Base-by-base conservation (phyloP, 2,329 filamentous ascomycete genomes). In the Beauveria rudraprayagi region DNA sequence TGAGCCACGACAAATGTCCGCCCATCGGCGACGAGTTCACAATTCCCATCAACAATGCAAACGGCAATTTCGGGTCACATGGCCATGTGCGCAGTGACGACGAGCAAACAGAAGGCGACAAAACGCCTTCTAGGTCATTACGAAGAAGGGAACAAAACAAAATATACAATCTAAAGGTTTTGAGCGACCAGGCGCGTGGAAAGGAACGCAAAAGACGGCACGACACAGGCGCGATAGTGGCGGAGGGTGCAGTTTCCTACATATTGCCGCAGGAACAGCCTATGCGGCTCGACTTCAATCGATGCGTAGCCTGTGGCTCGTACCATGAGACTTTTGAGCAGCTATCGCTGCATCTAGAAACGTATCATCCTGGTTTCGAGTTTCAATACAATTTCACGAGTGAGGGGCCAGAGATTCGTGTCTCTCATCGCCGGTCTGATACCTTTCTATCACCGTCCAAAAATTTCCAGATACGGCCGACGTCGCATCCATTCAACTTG, bases 111-210 rank as follows among this genome's bases (percentile, higher is more conserved):
- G 76, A 79, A 24, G 77, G 78, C 28, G 79, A 81, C 19, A 72
- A 75, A 16, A 84, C 81, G 2, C 81, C 81, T 0, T 81, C 76
- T 58, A 77, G 82, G 62, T 78, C 79, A 1, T 70, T 83, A 19
- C 77, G 82, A 48, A 71, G 73, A 17, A 77, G 82, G 57, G 76
- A 71, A 19, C 74, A 73, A 47, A 78, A 77, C 61, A 80, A 80
- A 63, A 76, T 78, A 24, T 87, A 87, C 67, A 87, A 87, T 64
- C 70, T 86, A 43, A 86, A 84, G 67, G 74, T 80, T 14, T 71
- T 86, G 17, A 85, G 80, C 69, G 81, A 83, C 65, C 80, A 82
- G 65, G 81, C 82, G 6, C 77, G 82, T 56, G 82, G 83, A 4
- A 81, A 76, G 65, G 78, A 80, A 48, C 76, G 75, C 63, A 80